Conservation (phyloP, 441 rosid species). For the Cnidoscolus chayamansa region DNA sequence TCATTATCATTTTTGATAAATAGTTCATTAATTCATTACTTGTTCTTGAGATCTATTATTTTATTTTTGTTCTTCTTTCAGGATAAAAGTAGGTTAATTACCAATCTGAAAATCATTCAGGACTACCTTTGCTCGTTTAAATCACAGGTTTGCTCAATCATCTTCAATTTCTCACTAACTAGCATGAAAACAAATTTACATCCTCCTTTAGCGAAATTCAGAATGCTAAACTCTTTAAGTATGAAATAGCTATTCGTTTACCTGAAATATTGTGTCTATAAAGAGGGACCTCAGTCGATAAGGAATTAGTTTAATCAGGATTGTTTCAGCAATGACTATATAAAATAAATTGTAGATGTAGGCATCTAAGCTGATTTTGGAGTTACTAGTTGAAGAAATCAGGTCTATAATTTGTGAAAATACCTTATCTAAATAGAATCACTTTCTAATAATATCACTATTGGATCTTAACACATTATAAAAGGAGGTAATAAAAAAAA, state of each 20-base stretch:
- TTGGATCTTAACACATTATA: neutral
- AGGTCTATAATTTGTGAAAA: neutral
- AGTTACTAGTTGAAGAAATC: neutral
- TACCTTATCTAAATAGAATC: neutral
- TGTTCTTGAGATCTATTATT: neutral
- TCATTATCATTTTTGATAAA: neutral
- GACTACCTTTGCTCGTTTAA: conserved; percentile 86
- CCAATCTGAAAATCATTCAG: conserved; percentile 80
- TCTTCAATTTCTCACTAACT: conserved; percentile 17
- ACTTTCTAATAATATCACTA: neutral
- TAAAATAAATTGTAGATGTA: neutral
- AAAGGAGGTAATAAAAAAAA: neutral
- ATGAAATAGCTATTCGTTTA: neutral
- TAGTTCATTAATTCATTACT: conserved; percentile 9
- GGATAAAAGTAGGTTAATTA: conserved; percentile 72
- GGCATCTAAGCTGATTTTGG: neutral
- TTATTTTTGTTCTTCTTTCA: conserved; percentile 27
- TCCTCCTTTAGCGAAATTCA: conserved; percentile 2
- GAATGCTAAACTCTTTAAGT: neutral
- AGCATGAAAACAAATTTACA: conserved; percentile 7
- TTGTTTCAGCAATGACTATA: neutral
- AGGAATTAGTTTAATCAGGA: conserved; percentile 4
- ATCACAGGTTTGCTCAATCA: conserved; percentile 55
- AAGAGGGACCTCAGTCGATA: neutral
- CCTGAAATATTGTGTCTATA: neutral